Evolutionary conservation across 1,284 basidiomycete genomes (phyloP).

Genomic region (Trichosporon inkin): DNA sequence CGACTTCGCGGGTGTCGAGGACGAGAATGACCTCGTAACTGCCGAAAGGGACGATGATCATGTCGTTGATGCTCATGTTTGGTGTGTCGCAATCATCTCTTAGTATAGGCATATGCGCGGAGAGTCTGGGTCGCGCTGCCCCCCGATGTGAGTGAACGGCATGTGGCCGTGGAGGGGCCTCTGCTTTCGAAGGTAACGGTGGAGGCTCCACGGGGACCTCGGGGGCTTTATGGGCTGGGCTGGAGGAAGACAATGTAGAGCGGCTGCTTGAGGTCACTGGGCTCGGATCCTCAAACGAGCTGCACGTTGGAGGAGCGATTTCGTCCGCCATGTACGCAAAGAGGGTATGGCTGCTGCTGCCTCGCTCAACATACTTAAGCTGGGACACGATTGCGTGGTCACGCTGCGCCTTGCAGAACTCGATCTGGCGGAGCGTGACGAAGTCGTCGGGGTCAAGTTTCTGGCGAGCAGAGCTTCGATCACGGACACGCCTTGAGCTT

Average conservation of each 20-base stretch:
- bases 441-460: constrained; percentile 40
- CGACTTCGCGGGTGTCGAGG: constrained; percentile 56
- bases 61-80: constrained; percentile 37
- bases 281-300: constrained; percentile 28
- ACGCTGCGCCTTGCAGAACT: constrained; percentile 33
- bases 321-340: constrained; percentile 45
- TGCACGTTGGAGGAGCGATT: constrained; percentile 42
- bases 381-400: constrained; percentile 35
- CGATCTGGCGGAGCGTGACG: constrained; percentile 40
- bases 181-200: not conserved
- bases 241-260: not conserved
- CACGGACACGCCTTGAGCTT: constrained; percentile 11
- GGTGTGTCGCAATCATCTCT: constrained; percentile 19
- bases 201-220: not conserved
- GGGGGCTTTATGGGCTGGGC: too few species aligned
- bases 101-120: constrained; percentile 29
- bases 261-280: not conserved
- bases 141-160: not conserved
- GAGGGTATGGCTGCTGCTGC: constrained; percentile 23
- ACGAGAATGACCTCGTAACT: constrained; percentile 56
- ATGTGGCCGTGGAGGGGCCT: not conserved
- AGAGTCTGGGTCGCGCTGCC: constrained; percentile 21
- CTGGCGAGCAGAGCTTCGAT: not conserved
- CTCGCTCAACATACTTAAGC: constrained; percentile 34
- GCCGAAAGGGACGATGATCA: constrained; percentile 51